Conservation (phyloP, 116 monocot species). For the Zostera marina region DNA sequence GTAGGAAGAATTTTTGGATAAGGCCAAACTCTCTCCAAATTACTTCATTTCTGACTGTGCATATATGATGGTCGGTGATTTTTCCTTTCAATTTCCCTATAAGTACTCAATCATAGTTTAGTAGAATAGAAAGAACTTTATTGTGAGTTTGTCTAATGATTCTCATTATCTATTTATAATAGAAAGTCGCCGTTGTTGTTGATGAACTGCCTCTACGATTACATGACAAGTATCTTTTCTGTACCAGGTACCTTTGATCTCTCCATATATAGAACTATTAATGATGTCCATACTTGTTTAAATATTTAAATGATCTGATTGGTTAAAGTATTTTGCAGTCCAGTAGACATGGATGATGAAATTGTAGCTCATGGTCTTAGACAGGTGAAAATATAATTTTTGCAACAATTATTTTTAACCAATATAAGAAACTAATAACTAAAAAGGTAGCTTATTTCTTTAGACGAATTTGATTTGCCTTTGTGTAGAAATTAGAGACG, state of each 20-base stretch:
- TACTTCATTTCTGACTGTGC: slow-evolving; percentile 85
- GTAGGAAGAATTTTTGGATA: slow-evolving; percentile 77
- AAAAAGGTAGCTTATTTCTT: background rate
- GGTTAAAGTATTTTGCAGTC: slow-evolving; percentile 30
- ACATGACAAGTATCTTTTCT: slow-evolving; percentile 80
- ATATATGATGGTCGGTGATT: slow-evolving; percentile 45
- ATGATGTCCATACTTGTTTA: background rate
- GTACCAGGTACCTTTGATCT: slow-evolving; percentile 36
- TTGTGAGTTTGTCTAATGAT: background rate
- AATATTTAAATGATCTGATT: background rate
- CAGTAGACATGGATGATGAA: slow-evolving; percentile 83
- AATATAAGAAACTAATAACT: background rate
- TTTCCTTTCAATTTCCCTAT: background rate
- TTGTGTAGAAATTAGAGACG: too few species aligned
- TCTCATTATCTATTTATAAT: slow-evolving; percentile 10
- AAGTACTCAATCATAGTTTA: background rate
- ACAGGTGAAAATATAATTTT: slow-evolving; percentile 36
- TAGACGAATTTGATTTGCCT: too few species aligned
- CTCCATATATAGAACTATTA: background rate
- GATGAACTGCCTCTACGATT: slow-evolving; percentile 63
- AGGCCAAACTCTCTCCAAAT: slow-evolving; percentile 82
- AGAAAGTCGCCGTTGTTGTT: slow-evolving; percentile 85
- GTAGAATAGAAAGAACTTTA: too few species aligned
- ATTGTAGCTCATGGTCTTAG: slow-evolving; percentile 70
- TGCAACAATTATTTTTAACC: background rate